Conservation (phyloP, 257 asterid genomes). For the Przewalskia tangutica region DNA sequence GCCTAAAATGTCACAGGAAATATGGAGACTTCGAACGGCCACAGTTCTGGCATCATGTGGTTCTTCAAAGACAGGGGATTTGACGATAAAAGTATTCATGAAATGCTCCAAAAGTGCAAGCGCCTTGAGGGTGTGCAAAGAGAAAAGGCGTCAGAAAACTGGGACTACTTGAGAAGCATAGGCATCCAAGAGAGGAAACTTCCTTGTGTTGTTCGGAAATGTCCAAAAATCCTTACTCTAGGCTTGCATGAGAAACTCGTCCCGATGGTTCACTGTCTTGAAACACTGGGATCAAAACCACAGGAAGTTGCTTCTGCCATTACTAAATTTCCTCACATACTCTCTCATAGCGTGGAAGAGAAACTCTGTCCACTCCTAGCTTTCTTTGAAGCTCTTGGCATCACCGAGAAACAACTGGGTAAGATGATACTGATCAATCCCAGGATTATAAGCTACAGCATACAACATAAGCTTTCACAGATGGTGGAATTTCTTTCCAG, state of each 20-base stretch:
- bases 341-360: conserved; percentile 76
- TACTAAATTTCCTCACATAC: conserved; percentile 74
- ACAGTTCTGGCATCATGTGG: conserved; percentile 74
- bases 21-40: conserved; percentile 62
- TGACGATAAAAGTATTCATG: conserved; percentile 56
- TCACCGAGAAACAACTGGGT: conserved; percentile 75
- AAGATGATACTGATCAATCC: conserved; percentile 82
- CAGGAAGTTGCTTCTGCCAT: conserved; percentile 80
- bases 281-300: conserved; percentile 64
- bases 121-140: conserved; percentile 58
- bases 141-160: conserved; percentile 77
- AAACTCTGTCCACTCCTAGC: conserved; percentile 96
- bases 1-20: conserved; percentile 24
- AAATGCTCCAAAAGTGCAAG: conserved; percentile 76
- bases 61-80: conserved; percentile 95
- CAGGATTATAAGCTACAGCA: conserved; percentile 86
- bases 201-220: conserved; percentile 57
- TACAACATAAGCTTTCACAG: conserved; percentile 66
- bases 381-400: conserved; percentile 78
- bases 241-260: conserved; percentile 65
- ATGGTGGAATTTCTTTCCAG: conserved; percentile 66
- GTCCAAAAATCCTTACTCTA: conserved; percentile 87
- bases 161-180: conserved; percentile 85
- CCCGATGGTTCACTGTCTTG: conserved; percentile 78
- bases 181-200: conserved; percentile 88